A percentile compares a stretch with the other conserved stretches of the same genome.
phyloP scores from a whole-genome alignment of 139 green algal species.

The Chlorella sp. region DNA sequence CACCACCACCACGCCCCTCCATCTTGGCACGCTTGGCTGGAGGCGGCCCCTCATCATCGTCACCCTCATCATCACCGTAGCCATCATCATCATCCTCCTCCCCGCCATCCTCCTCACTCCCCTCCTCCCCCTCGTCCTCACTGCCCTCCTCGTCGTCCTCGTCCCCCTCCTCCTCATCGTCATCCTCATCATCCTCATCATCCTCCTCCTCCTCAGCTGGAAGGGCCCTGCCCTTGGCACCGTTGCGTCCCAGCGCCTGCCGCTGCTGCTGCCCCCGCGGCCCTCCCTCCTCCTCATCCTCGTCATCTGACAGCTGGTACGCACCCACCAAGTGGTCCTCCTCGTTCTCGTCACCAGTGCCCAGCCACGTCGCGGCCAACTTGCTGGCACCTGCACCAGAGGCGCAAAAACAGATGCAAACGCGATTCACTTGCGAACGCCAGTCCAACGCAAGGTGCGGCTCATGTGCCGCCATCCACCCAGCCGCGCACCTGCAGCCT shows the following conservation, averaged over 20 bases:
- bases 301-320: constrained; percentile 44
- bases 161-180: neutral
- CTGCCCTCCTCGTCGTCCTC: neutral
- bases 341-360: neutral
- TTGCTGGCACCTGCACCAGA: neutral
- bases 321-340: constrained; percentile 26
- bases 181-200: constrained; percentile 6
- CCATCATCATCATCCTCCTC: neutral
- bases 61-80: neutral
- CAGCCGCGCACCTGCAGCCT: neutral
- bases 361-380: neutral
- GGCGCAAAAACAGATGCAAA: neutral
- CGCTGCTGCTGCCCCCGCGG: neutral
- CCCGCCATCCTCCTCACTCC: neutral
- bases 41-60: neutral
- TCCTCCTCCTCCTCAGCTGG: constrained; percentile 7
- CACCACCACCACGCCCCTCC: neutral
- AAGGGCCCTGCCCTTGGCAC: neutral
- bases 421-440: neutral
- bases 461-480: neutral
- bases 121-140: neutral
- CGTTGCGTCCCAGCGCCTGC: neutral
- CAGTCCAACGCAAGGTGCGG: neutral
- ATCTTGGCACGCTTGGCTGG: neutral
- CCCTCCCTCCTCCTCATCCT: constrained; percentile 20